Evolutionary conservation across 2,329 filamentous ascomycete genomes (phyloP), one percentile per base, ranked within the genome.

Genomic region (Zopfia rhizophila): DNA sequence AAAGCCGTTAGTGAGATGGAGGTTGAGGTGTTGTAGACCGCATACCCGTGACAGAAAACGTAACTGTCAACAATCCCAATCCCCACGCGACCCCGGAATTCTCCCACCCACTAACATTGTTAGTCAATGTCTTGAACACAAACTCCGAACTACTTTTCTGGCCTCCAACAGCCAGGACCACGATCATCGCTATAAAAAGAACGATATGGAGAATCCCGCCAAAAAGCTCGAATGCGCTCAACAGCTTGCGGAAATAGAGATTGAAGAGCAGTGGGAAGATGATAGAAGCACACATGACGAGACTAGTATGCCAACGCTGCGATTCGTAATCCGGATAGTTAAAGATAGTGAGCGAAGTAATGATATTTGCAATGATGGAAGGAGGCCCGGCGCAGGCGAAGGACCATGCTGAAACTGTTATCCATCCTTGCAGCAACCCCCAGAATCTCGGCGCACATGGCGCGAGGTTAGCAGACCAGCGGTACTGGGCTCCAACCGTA

Each of bases 141-240:
- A 72, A 72, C 12, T 67, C 48, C 0, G 74, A 59, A 6, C 63
- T 60, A 19, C 65, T 69, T 17, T 69, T 67, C 1, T 73, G 69
- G 2, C 73, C 72, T 53, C 75, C 65, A 2, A 73, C 70, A 50
- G 71, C 70, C 3, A 81, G 62, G 3, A 75, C 66, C 8, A 78
- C 72, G 13, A 81, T 62, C 39, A 79, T 72, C 3, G 72, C 76
- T 43, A 81, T 74, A 51, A 81, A 77, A 5, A 78, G 76, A 13
- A 74, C 55, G 17, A 80, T 63, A 46, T 82, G 79, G 4, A 81
- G 43, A 13, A 78, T 64, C 3, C 78, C 66, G 17, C 78, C 68
- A 8, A 74, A 56, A 3, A 73, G 72, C 55, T 83, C 79, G 35
- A 80, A 63, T 1, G 69, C 53, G 5, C 77, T 75, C 2, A 82